These are phyloP conservation scores for Boletellus deceptivus DNA, from an alignment of 1,284 basidiomycete genomes.

Conservation along the genomic window DNA sequence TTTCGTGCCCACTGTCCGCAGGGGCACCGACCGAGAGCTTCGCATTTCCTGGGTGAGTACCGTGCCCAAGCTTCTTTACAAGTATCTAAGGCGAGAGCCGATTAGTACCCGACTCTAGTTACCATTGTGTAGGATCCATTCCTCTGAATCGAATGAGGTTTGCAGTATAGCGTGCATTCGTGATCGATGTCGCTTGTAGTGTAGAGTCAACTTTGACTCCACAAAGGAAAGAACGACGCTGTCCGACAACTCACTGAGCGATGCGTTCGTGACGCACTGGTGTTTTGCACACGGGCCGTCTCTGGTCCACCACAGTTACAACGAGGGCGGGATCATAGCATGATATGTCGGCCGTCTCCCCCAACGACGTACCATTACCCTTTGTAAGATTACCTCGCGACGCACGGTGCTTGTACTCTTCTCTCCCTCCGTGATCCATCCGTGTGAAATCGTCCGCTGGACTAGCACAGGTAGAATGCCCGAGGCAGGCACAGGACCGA, in stretches of 20 bases:
- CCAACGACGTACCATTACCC: background rate
- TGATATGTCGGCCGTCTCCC: slow-evolving; percentile 3
- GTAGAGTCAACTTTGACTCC: background rate
- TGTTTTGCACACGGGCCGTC: slow-evolving; percentile 56
- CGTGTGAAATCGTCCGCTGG: no score
- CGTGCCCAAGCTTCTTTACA: slow-evolving; percentile 1
- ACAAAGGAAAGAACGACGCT: background rate
- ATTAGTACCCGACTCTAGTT: slow-evolving; percentile 38
- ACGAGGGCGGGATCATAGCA: slow-evolving; percentile 17
- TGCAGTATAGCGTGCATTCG: slow-evolving; percentile 45
- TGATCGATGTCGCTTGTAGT: slow-evolving; percentile 32
- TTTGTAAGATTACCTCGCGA: slow-evolving; percentile 8
- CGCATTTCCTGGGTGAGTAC: slow-evolving; percentile 31
- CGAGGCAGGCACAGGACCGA: no score
- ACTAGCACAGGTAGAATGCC: no score
- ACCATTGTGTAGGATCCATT: slow-evolving; percentile 56
- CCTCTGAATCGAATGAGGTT: slow-evolving; percentile 45
- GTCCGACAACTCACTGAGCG: slow-evolving; percentile 44
- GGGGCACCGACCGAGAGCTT: slow-evolving; percentile 55
- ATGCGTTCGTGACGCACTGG: slow-evolving; percentile 66
- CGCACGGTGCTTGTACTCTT: slow-evolving; percentile 1
- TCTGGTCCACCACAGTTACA: slow-evolving; percentile 5
- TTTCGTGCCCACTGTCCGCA: slow-evolving; percentile 72
- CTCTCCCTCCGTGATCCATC: no score
- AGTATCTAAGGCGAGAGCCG: slow-evolving; percentile 2